phyloP scores from a whole-genome alignment of 139 green algal genomes.

The Closterium sp. region DNA sequence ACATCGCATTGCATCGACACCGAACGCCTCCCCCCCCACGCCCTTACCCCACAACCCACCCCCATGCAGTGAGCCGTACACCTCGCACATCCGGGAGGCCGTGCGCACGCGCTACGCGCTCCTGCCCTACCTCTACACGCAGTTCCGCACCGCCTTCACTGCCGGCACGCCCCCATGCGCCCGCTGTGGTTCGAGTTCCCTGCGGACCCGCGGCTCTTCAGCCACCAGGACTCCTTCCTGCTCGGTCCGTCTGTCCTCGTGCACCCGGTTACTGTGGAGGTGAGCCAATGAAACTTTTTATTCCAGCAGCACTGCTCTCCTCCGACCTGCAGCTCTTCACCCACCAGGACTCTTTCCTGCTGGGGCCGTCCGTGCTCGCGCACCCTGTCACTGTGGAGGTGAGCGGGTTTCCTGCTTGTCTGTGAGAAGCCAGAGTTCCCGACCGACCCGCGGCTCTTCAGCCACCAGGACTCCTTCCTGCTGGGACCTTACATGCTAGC shows the following conservation, averaged over 20 bases:
- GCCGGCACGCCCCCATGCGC: slow-evolving; percentile 80
- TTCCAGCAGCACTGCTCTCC: too few species aligned
- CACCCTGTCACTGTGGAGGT: slow-evolving; percentile 46
- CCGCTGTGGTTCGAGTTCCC: slow-evolving; percentile 96
- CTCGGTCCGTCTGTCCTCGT: background rate
- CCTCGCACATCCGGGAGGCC: slow-evolving; percentile 74
- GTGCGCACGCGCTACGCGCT: slow-evolving; percentile 85
- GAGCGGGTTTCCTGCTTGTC: background rate
- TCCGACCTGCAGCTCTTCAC: slow-evolving; percentile 17
- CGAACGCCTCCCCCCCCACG: background rate
- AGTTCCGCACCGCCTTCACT: slow-evolving; percentile 82
- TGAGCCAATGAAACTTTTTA: too few species aligned
- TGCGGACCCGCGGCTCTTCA: slow-evolving; percentile 54
- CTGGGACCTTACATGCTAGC: too few species aligned
- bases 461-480: too few species aligned
- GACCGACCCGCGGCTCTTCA: too few species aligned
- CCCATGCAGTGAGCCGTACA: slow-evolving; percentile 64
- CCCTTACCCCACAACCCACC: background rate
- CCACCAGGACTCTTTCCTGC: too few species aligned
- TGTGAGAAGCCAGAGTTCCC: too few species aligned
- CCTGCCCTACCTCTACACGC: slow-evolving; percentile 96
- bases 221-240: slow-evolving; percentile 57
- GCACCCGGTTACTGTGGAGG: too few species aligned
- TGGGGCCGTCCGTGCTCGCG: slow-evolving; percentile 67
- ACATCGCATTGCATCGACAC: background rate